Conservation (phyloP, 1,139 yeast species). For the Groenewaldozyma auringiensis region DNA sequence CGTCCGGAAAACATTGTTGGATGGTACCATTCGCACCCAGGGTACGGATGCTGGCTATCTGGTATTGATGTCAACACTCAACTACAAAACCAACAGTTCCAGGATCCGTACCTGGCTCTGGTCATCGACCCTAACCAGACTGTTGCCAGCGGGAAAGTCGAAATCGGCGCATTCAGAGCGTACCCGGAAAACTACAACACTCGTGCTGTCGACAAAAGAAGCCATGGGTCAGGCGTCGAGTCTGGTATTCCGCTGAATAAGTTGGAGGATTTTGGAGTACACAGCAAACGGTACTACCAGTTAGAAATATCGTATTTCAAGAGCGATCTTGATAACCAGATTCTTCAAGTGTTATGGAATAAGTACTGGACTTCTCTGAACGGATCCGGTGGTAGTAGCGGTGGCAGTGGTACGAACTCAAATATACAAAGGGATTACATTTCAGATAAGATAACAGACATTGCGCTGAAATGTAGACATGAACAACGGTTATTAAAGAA, state of each 20-base stretch:
- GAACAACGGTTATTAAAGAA: conserved; percentile 7
- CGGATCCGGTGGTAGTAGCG: conserved; percentile 29
- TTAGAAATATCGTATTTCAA: conserved; percentile 59
- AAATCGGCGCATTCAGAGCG: conserved; percentile 89
- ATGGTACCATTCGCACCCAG: conserved; percentile 93
- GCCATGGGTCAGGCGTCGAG: conserved; percentile 5
- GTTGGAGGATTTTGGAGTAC: conserved; percentile 59
- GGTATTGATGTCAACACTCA: conserved; percentile 90
- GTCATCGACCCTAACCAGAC: conserved; percentile 83
- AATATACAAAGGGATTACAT: conserved; percentile 29
- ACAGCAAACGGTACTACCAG: conserved; percentile 63
- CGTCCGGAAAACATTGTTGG: conserved; percentile 67
- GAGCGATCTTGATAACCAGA: conserved; percentile 43
- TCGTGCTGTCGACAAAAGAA: conserved; percentile 14
- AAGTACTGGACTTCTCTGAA: conserved; percentile 44
- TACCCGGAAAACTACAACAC: conserved; percentile 41
- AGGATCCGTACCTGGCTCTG: conserved; percentile 85
- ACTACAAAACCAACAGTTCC: conserved; percentile 71
- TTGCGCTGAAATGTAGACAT: conserved; percentile 16
- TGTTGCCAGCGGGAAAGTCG: conserved; percentile 55
- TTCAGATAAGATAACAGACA: conserved; percentile 28
- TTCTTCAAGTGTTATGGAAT: conserved; percentile 42
- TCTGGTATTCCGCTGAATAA: conserved; percentile 40
- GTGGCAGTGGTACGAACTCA: conserved; percentile 23
- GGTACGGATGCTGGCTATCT: conserved; percentile 95